Conservation (phyloP, 2,329 filamentous ascomycete species). For the Diaporthe sp. region DNA sequence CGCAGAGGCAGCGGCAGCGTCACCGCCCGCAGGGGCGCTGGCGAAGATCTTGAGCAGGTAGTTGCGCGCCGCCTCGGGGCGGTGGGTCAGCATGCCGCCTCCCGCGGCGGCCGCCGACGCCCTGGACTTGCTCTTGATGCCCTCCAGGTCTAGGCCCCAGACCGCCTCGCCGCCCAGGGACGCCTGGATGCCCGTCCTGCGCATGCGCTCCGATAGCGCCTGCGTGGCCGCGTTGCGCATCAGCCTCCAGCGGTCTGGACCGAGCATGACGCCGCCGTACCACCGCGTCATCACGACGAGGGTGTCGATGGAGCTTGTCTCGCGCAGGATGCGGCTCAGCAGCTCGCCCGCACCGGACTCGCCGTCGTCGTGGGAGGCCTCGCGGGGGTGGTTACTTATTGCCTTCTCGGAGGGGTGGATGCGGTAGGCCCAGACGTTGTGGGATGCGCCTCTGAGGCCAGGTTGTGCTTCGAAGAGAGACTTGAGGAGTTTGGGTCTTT, state of each 20-base stretch:
- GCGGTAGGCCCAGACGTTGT: constrained; percentile 69
- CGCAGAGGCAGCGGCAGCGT: constrained; percentile 39
- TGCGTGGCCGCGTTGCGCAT: constrained; percentile 68
- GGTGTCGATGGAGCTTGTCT: constrained; percentile 60
- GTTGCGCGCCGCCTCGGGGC: constrained; percentile 73
- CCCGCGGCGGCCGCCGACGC: constrained; percentile 47
- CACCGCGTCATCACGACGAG: constrained; percentile 70
- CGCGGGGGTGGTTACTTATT: constrained; percentile 52
- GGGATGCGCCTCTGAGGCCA: constrained; percentile 62
- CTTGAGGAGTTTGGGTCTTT: constrained; percentile 56
- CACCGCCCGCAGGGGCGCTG: constrained; percentile 47
- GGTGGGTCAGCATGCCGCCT: constrained; percentile 76
- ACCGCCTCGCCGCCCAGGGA: constrained; percentile 62
- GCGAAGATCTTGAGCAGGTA: constrained; percentile 72
- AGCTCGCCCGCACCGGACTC: constrained; percentile 69
- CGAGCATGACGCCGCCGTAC: constrained; percentile 71
- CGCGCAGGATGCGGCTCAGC: constrained; percentile 64
- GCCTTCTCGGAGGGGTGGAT: constrained; percentile 46
- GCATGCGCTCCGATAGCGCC: constrained; percentile 62
- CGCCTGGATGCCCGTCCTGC: constrained; percentile 53
- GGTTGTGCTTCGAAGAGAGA: constrained; percentile 60
- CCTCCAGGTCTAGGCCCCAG: constrained; percentile 69
- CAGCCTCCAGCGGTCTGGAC: constrained; percentile 70
- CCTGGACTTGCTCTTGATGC: constrained; percentile 54
- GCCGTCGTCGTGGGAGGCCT: constrained; percentile 70